These are phyloP conservation scores for Zymoseptoria ardabiliae DNA, from an alignment of 2,329 filamentous ascomycete genomes.

Conservation along the genomic window DNA sequence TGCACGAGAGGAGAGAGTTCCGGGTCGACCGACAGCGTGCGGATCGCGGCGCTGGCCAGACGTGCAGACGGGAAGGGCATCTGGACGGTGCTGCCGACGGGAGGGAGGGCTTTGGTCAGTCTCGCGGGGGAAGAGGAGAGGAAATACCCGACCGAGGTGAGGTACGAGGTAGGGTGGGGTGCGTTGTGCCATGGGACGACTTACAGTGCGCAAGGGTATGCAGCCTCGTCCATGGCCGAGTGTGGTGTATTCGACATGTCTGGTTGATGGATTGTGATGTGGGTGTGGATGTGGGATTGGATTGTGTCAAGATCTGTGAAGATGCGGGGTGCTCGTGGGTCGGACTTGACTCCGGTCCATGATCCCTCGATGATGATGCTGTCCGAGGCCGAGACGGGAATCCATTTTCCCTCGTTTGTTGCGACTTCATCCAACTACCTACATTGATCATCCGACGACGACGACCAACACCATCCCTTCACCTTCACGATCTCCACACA, in stretches of 20 bases:
- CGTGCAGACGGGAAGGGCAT: constrained; percentile 75
- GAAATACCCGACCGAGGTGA: too few species aligned
- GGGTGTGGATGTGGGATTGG: too few species aligned
- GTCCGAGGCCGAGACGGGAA: background rate
- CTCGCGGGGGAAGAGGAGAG: background rate
- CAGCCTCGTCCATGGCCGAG: constrained; percentile 2
- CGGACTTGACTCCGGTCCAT: background rate
- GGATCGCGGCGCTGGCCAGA: constrained; percentile 67
- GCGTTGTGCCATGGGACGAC: constrained; percentile 1
- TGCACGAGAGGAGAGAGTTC: constrained; percentile 81
- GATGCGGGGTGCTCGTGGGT: background rate
- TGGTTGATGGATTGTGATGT: too few species aligned
- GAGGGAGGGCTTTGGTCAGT: background rate
- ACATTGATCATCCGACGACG: constrained; percentile 3
- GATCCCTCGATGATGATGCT: background rate
- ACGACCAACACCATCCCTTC: constrained; percentile 1
- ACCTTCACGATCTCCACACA: background rate
- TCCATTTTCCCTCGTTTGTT: background rate
- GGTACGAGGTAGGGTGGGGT: too few species aligned
- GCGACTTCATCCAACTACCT: constrained; percentile 32
- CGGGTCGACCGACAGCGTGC: constrained; percentile 73
- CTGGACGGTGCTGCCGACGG: constrained; percentile 53
- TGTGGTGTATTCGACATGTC: background rate
- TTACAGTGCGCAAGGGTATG: constrained; percentile 24
- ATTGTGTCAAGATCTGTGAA: background rate